These are phyloP conservation scores for Colletotrichum somersetense DNA, from an alignment of 2,329 filamentous ascomycete species.

Conservation along the genomic window DNA sequence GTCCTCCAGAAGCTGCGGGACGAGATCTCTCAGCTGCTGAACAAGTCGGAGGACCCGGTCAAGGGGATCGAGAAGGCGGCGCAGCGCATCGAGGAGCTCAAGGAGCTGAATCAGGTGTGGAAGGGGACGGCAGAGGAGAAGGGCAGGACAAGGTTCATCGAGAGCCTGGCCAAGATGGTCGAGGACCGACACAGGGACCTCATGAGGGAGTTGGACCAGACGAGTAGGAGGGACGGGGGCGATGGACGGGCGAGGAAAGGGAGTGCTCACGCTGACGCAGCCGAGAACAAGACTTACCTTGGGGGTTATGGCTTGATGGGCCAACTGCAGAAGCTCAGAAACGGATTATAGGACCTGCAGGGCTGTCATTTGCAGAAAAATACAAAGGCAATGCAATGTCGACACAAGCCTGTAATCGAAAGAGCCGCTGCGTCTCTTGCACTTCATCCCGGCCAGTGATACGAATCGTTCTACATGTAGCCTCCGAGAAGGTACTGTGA, in stretches of 20 bases:
- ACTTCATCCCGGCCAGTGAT: not conserved
- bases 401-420: not conserved
- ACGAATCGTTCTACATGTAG: not conserved
- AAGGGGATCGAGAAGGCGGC: conserved; percentile 80
- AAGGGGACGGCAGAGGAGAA: conserved; percentile 96
- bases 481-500: not conserved
- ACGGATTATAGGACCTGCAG: conserved; percentile 56
- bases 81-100: conserved; percentile 80
- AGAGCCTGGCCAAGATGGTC: conserved; percentile 82
- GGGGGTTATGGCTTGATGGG: conserved; percentile 72
- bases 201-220: conserved; percentile 64
- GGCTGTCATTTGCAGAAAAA: not conserved
- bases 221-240: conserved; percentile 52
- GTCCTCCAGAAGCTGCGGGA: conserved; percentile 77
- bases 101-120: conserved; percentile 85
- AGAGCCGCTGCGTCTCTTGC: no score
- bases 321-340: conserved; percentile 71
- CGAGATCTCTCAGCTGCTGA: conserved; percentile 78
- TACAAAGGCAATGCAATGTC: not conserved
- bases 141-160: conserved; percentile 83
- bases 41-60: conserved; percentile 67
- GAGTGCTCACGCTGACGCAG: conserved; percentile 48
- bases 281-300: conserved; percentile 58
- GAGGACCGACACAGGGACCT: conserved; percentile 77
- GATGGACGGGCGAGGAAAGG: conserved; percentile 52